Evolutionary conservation across 116 monocot species (phyloP).

Genomic region (Trichopus zeylanicus): DNA sequence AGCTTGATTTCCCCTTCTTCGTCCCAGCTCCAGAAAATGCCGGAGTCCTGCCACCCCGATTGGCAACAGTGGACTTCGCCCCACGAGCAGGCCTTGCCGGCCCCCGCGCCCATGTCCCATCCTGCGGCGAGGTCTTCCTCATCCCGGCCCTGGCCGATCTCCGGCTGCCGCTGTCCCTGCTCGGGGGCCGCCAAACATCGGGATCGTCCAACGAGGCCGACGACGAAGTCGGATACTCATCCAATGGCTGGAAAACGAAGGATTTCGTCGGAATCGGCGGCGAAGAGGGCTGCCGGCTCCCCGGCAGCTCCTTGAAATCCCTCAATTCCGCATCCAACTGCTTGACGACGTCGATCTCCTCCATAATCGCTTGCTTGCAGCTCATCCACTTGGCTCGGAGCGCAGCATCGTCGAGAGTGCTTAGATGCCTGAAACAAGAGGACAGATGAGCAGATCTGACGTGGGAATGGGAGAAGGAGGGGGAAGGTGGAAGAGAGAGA

Average conservation of each 20-base stretch:
- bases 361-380: slow-evolving; percentile 73
- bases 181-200: slow-evolving; percentile 95
- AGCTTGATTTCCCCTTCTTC: slow-evolving; percentile 89
- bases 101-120: slow-evolving; percentile 82
- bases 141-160: slow-evolving; percentile 42
- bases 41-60: slow-evolving; percentile 36
- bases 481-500: neutral
- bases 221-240: slow-evolving; percentile 87
- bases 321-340: slow-evolving; percentile 82
- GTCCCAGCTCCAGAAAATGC: slow-evolving; percentile 31
- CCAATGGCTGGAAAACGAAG: slow-evolving; percentile 91
- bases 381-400: slow-evolving; percentile 82
- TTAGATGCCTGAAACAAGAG: slow-evolving; percentile 52
- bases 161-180: slow-evolving; percentile 40
- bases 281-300: slow-evolving; percentile 48
- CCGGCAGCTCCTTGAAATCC: slow-evolving; percentile 73
- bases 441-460: neutral
- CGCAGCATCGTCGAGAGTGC: slow-evolving; percentile 62
- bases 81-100: slow-evolving; percentile 39
- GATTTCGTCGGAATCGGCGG: slow-evolving; percentile 77
- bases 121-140: slow-evolving; percentile 71
- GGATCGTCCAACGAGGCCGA: slow-evolving; percentile 71
- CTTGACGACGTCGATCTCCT: slow-evolving; percentile 86
- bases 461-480: neutral
- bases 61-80: slow-evolving; percentile 41